Conservation (phyloP, 345 rosid species). For the Mercurialis annua region DNA sequence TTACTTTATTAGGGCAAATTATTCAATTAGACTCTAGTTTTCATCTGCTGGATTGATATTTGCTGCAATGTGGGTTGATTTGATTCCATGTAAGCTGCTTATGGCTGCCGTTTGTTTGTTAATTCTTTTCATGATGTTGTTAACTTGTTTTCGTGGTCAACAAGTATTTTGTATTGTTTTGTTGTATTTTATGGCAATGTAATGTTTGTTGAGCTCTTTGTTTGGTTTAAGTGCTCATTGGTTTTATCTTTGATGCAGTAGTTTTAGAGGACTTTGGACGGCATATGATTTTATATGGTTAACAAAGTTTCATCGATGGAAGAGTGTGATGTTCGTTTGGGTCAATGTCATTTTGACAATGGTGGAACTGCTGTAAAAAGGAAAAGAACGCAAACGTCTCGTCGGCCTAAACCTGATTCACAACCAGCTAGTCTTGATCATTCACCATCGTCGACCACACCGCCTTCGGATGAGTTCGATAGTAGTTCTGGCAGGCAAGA, state of each 20-base stretch:
- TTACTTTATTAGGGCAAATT: neutral
- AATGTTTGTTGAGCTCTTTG: neutral
- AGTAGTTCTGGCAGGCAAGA: conserved; percentile 62
- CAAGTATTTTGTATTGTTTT: neutral
- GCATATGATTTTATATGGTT: conserved; percentile 4
- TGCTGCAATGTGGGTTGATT: neutral
- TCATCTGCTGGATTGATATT: neutral
- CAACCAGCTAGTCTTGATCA: conserved; percentile 37
- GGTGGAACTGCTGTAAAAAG: conserved; percentile 52
- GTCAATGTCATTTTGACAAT: conserved; percentile 30
- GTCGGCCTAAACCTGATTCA: conserved; percentile 64
- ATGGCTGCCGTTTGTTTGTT: neutral
- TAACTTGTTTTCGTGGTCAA: neutral
- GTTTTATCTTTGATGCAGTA: conserved; percentile 5
- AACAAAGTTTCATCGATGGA: conserved; percentile 42
- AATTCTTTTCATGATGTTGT: neutral
- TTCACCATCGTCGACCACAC: conserved; percentile 34
- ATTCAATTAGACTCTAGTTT: neutral
- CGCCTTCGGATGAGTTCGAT: conserved; percentile 42
- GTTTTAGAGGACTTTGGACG: neutral
- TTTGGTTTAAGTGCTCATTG: neutral
- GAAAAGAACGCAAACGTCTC: conserved; percentile 63
- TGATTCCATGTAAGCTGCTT: neutral
- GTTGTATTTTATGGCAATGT: neutral
- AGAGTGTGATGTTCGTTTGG: conserved; percentile 38